Evolutionary conservation across 2,329 filamentous ascomycete genomes (phyloP), one percentile per base, ranked within the genome.

Genomic region (Pezicula rhizophila): DNA sequence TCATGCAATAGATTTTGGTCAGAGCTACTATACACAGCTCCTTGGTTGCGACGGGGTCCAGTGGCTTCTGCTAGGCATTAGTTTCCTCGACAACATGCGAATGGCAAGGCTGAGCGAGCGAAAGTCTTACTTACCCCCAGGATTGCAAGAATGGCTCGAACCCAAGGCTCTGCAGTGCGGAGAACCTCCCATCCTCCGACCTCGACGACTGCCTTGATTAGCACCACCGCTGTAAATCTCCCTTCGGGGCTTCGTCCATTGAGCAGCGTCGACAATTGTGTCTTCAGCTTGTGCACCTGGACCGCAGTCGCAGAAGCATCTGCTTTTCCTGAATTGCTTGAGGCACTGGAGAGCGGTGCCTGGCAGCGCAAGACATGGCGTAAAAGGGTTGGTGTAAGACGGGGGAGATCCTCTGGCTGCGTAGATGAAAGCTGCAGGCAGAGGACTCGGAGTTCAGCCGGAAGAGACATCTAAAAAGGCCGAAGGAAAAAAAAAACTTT

Each of bases 151-250:
- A 96, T 70, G n/a, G 80, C 83, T 57, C 79, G 76, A 52, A 93
- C 83, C 87, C 92, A 96, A 2, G 82, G 75, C 59, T 84, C 82
- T 31, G 80, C 80, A 46, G 80, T 82, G 54, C 84, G 82, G 51
- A 96, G 74, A 50, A 86, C 80, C 62, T 95, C 89, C 82, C 87
- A 89, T 41, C 89, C 89, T 20, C 90, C 90, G 37, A 86, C 80
- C 60, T 96, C 91, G 39, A 96, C 73, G 4, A 84, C 74, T 4
- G 87, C 80, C 70, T 96, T 96, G 66, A 90, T 79, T 43, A 96
- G 69, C 14, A 87, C 82, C 39, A 87, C 80, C 6, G 85, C 90
- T 15, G 84, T 78, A 70, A 92, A 95, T 60, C 89, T 80, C 39
- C 85, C 88, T 58, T 90, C 81, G 2, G 80, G 65, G 42, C 72